Evolutionary conservation across 2,329 filamentous ascomycete species (phyloP).

Genomic region (Capronia epimyces): DNA sequence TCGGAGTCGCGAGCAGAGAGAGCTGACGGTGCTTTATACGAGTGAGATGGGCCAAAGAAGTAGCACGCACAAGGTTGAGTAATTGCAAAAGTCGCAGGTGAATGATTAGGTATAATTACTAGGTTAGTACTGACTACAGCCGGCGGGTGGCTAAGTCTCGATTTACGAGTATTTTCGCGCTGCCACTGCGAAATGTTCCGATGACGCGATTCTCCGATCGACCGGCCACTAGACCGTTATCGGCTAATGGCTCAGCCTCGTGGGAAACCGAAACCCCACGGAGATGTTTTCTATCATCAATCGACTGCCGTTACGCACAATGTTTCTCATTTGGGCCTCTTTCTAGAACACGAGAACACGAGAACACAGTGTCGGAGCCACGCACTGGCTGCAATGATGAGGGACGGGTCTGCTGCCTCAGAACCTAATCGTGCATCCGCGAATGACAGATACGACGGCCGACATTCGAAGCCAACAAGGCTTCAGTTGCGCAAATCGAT

Average conservation of each 20-base stretch:
- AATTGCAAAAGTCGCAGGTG: not conserved
- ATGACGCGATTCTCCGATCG: slow-evolving; percentile 1
- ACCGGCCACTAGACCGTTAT: not conserved
- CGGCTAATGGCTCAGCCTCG: not conserved
- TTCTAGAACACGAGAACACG: no score
- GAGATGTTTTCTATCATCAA: no score
- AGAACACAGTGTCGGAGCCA: no score
- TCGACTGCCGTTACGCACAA: no score
- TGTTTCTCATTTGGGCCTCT: no score
- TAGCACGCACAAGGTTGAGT: not conserved
- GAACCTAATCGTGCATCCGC: no score
- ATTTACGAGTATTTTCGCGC: not conserved
- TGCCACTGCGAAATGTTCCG: not conserved
- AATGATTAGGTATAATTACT: not conserved
- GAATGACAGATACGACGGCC: no score
- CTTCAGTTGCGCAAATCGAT: no score
- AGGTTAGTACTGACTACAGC: not conserved
- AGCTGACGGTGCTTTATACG: not conserved
- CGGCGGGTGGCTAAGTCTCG: not conserved
- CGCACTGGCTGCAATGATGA: no score
- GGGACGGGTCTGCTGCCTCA: no score
- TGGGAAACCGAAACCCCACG: not conserved
- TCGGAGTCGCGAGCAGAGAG: no score
- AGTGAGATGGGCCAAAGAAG: not conserved
- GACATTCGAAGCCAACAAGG: no score